phyloP scores from a whole-genome alignment of 345 rosid genomes.

The Combretum micranthum region DNA sequence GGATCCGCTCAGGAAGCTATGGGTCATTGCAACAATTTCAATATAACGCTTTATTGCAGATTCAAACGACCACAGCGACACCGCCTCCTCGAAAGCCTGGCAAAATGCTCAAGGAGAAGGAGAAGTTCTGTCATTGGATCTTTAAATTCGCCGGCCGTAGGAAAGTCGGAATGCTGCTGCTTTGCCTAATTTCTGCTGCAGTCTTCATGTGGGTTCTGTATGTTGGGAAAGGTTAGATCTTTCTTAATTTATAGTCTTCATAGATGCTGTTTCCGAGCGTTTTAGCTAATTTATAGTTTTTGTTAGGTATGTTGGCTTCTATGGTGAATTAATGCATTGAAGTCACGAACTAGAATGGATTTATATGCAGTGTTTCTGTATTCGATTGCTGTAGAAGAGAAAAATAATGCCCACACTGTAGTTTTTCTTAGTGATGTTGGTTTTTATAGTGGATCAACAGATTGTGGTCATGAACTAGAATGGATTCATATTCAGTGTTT shows the following conservation, averaged over 20 bases:
- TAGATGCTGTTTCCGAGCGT: neutral
- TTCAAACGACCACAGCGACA: conserved; percentile 8
- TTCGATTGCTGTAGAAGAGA: no score
- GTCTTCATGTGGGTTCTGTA: conserved; percentile 67
- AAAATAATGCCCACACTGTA: no score
- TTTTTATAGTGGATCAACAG: no score
- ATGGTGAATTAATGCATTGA: no score
- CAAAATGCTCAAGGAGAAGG: conserved; percentile 70
- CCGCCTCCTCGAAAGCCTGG: conserved; percentile 26
- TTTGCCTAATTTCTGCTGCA: conserved; percentile 49
- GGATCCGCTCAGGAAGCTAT: conserved; percentile 50
- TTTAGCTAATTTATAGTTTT: neutral
- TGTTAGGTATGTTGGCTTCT: neutral
- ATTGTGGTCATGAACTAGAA: no score
- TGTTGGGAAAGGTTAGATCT: conserved; percentile 53
- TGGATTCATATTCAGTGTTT: no score
- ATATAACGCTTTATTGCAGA: conserved; percentile 5
- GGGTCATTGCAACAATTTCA: conserved; percentile 38
- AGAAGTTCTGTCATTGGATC: conserved; percentile 39
- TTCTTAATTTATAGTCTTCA: neutral
- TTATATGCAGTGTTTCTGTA: no score
- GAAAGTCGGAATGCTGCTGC: conserved; percentile 65
- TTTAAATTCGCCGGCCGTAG: conserved; percentile 48
- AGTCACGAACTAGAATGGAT: no score
- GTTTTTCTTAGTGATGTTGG: neutral